Base-by-base conservation (phyloP, 176 grass and related monocot genomes). In the Hordeum marinum region DNA sequence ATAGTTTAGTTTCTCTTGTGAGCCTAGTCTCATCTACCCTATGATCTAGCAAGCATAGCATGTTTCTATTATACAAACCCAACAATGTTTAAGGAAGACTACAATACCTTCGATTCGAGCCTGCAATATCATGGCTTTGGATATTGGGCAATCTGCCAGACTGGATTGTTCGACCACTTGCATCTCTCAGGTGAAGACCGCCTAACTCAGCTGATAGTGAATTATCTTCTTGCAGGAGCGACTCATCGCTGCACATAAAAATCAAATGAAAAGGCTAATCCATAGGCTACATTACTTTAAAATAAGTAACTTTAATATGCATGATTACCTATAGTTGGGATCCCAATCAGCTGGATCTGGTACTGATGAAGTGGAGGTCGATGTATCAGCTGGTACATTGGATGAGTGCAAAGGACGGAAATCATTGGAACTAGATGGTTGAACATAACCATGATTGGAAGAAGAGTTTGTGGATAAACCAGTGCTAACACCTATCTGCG, bases 271-370 rank as follows among this genome's bases (percentile, higher is more conserved):
- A 82, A 32, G 48, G 48, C 61, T 68, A 24, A 75, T 43, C 68
- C 59, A 66, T 42, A 69, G 11, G 24, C 2, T 85, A 87, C 29
- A 52, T 62, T 73, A 90, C 63, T 74, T 68, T 84, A 59, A 69
- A 82, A 67, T 24, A 94, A 24, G 23, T 34, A 67, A 82, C 55
- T 83, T 21, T 54, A 54, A 45, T 54, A 86, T 75, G 76, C 58
- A 70, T 14, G 39, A 57, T 89, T 89, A 99, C 97, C 94, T 99
- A 81, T 96, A 99, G 82, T 94, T 88, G 43, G 92, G 94, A 85
- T 99, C 97, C 97, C 97, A 99, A 81, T 96, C 97, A 37, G 88
- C 90, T 72, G 94, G 94, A 88, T 96, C 79, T 78, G 86, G 88
- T 81, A 94, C 32, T 24, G 86, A 87, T 76, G 84, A 96, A 89